These are phyloP conservation scores for Kwoniella shivajii DNA, from an alignment of 1,284 basidiomycete genomes.

Conservation along the genomic window DNA sequence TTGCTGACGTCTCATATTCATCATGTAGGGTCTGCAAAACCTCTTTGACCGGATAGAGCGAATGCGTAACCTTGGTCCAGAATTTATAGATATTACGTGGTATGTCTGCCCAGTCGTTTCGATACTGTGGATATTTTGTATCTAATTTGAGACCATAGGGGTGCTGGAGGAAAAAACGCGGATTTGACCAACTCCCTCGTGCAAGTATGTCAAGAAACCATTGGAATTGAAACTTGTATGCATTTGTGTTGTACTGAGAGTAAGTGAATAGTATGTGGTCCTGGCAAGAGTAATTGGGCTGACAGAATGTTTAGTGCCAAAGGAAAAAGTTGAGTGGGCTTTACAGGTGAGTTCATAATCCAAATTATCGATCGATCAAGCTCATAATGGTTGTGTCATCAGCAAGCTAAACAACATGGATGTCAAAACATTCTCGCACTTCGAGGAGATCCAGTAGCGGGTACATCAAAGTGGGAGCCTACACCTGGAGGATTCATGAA, in stretches of 20 bases:
- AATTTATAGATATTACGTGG: conserved; percentile 99
- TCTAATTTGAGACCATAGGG: conserved; percentile 61
- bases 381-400: background rate
- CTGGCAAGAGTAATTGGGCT: background rate
- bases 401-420: conserved; percentile 89
- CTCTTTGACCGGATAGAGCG: conserved; percentile 95
- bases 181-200: conserved; percentile 93
- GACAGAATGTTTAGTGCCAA: conserved; percentile 63
- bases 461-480: conserved; percentile 86
- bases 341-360: conserved; percentile 63
- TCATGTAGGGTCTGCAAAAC: conserved; percentile 80
- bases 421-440: conserved; percentile 95
- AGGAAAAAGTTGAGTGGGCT: conserved; percentile 88
- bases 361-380: background rate
- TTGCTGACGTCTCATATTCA: background rate
- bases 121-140: no score
- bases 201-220: conserved; percentile 87
- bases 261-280: conserved; percentile 29
- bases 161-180: conserved; percentile 92
- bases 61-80: conserved; percentile 92
- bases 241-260: conserved; percentile 97
- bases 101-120: conserved; percentile 45
- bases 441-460: conserved; percentile 87
- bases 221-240: conserved; percentile 96
- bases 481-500: conserved; percentile 85